Conservation (phyloP, 805 yeast genomes). For the Cyberlindnera japonica region DNA sequence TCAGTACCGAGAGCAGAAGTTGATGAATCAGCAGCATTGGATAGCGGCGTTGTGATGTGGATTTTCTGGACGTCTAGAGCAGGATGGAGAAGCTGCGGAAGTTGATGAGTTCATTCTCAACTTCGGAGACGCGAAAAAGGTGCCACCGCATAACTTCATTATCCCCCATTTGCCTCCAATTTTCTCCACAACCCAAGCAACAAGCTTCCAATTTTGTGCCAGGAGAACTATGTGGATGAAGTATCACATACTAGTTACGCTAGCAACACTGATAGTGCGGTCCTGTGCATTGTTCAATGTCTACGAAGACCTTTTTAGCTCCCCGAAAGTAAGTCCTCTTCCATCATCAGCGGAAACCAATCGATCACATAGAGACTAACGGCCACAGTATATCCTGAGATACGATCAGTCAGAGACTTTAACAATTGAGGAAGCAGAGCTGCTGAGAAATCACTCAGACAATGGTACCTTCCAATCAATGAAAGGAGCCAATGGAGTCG, state of each 20-base stretch:
- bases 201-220: no score
- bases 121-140: not conserved
- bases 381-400: slow-evolving; percentile 15
- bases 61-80: no score
- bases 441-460: not conserved
- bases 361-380: not conserved
- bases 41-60: not conserved
- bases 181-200: no score
- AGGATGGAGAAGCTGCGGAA: not conserved
- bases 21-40: not conserved
- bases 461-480: slow-evolving; percentile 7
- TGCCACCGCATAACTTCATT: not conserved
- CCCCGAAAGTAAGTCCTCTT: slow-evolving; percentile 21
- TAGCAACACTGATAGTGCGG: not conserved
- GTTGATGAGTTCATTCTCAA: not conserved
- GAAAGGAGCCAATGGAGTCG: not conserved
- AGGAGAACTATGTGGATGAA: no score
- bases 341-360: no score
- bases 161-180: no score
- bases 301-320: slow-evolving; percentile 18
- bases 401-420: slow-evolving; percentile 3
- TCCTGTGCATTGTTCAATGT: slow-evolving; percentile 17
- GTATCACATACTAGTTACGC: not conserved
- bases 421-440: slow-evolving; percentile 5
- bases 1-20: not conserved